These are phyloP conservation scores for Neurospora sp. DNA, from an alignment of 495 filamentous ascomycete species.

Conservation along the genomic window DNA sequence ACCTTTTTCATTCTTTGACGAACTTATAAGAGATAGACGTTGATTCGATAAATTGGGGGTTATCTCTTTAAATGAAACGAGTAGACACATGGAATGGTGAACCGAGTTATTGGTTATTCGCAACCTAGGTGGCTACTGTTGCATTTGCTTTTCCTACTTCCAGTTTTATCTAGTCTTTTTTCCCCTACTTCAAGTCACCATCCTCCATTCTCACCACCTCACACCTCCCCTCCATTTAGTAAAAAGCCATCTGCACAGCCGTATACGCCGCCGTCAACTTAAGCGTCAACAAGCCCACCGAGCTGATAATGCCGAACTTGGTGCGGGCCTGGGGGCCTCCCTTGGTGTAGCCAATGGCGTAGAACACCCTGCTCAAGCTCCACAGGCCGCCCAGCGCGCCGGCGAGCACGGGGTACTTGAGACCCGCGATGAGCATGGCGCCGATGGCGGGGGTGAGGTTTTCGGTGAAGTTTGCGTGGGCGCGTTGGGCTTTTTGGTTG, in stretches of 20 bases:
- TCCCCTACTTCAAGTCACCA: neutral
- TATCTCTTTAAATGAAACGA: neutral
- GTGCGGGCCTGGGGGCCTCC: conserved; percentile 24
- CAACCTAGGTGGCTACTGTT: neutral
- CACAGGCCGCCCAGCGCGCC: conserved; percentile 45
- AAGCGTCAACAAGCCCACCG: conserved; percentile 16
- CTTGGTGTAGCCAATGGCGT: conserved; percentile 49
- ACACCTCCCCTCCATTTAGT: neutral
- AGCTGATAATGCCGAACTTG: conserved; percentile 11
- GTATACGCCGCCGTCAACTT: conserved; percentile 26
- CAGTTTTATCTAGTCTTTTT: neutral
- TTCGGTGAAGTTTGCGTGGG: conserved; percentile 63
- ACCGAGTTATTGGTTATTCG: neutral
- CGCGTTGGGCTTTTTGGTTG: conserved; percentile 47
- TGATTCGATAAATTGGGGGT: neutral
- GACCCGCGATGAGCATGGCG: conserved; percentile 42
- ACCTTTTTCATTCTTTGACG: neutral
- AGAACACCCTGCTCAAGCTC: conserved; percentile 44
- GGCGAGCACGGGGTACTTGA: conserved; percentile 47
- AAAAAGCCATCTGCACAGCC: conserved; percentile 19
- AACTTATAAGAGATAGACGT: neutral
- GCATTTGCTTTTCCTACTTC: neutral
- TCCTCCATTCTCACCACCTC: neutral
- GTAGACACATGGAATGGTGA: neutral
- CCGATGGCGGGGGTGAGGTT: conserved; percentile 50